phyloP scores from a whole-genome alignment of 768 basidiomycete species.

The Saitozyma podzolica region DNA sequence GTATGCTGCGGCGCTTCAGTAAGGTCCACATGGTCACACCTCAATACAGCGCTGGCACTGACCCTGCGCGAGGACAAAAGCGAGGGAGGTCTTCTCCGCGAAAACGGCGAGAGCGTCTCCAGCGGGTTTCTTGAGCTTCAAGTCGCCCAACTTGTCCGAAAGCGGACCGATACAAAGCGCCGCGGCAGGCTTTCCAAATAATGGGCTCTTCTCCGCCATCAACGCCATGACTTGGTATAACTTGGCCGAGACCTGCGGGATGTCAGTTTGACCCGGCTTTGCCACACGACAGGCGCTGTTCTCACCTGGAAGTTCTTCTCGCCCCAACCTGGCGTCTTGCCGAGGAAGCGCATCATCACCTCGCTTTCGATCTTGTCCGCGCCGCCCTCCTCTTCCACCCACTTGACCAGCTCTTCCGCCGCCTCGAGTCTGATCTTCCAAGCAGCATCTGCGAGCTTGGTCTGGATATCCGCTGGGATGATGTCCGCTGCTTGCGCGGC shows the following conservation, averaged over 20 bases:
- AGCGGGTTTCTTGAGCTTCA: conserved; percentile 95
- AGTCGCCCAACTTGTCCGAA: conserved; percentile 90
- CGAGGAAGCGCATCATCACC: conserved; percentile 78
- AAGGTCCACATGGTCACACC: neutral
- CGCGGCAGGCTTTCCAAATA: conserved; percentile 79
- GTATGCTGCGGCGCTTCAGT: conserved; percentile 63
- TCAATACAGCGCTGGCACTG: conserved; percentile 26
- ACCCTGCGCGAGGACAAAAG: conserved; percentile 94
- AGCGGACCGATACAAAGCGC: conserved; percentile 79
- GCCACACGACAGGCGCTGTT: neutral
- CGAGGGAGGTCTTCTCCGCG: conserved; percentile 88
- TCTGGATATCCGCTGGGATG: conserved; percentile 69
- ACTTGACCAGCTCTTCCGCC: conserved; percentile 77
- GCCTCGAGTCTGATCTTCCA: conserved; percentile 92
- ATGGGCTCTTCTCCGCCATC: conserved; percentile 74
- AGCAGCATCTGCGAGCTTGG: conserved; percentile 77
- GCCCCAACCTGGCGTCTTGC: conserved; percentile 87
- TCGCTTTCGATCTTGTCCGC: conserved; percentile 75
- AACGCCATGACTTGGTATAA: conserved; percentile 73
- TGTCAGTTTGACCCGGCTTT: neutral
- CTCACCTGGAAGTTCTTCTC: conserved; percentile 97
- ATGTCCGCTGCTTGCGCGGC: conserved; percentile 71
- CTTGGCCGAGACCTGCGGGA: conserved; percentile 79
- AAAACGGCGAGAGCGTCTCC: conserved; percentile 80
- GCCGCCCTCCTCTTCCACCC: conserved; percentile 66